Conservation (phyloP, 768 basidiomycete genomes). For the Clavaria fumosa region DNA sequence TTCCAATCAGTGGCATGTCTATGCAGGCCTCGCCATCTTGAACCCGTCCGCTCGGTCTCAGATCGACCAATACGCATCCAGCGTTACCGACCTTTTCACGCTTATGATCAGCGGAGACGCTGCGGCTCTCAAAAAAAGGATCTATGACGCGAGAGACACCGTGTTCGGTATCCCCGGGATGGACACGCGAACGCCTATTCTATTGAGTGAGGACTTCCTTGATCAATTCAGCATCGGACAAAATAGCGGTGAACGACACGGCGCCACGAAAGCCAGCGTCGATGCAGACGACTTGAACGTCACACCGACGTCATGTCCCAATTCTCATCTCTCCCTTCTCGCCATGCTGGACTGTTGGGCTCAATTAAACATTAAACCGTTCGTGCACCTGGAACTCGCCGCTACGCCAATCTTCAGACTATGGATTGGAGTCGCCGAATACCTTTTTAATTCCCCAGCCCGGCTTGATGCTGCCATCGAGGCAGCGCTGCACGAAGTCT, state of each 20-base stretch:
- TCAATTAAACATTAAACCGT: conserved; percentile 71
- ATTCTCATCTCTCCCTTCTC: conserved; percentile 86
- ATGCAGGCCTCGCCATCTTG: conserved; percentile 94
- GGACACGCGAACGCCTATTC: conserved; percentile 40
- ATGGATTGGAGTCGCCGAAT: conserved; percentile 95
- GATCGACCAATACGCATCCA: conserved; percentile 82
- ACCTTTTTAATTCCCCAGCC: conserved; percentile 62
- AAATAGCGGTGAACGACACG: too few species aligned
- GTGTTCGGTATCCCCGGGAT: conserved; percentile 47
- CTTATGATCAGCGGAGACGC: conserved; percentile 65
- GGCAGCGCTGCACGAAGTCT: conserved; percentile 58
- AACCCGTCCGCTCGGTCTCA: conserved; percentile 82
- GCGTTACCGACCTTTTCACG: conserved; percentile 83
- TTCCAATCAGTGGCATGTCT: conserved; percentile 96
- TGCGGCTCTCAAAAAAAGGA: conserved; percentile 45
- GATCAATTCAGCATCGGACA: conserved; percentile 80
- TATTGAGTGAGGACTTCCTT: conserved; percentile 71
- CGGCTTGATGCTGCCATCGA: conserved; percentile 56
- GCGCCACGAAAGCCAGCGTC: conserved; percentile 8
- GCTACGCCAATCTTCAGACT: conserved; percentile 93
- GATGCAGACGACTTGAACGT: not conserved
- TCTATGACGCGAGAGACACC: conserved; percentile 54
- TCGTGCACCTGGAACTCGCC: conserved; percentile 79
- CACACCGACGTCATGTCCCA: conserved; percentile 18
- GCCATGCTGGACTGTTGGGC: conserved; percentile 99